These are phyloP conservation scores for Xylariomycetidae sp. DNA, from an alignment of 2,329 filamentous ascomycete species.

Conservation along the genomic window DNA sequence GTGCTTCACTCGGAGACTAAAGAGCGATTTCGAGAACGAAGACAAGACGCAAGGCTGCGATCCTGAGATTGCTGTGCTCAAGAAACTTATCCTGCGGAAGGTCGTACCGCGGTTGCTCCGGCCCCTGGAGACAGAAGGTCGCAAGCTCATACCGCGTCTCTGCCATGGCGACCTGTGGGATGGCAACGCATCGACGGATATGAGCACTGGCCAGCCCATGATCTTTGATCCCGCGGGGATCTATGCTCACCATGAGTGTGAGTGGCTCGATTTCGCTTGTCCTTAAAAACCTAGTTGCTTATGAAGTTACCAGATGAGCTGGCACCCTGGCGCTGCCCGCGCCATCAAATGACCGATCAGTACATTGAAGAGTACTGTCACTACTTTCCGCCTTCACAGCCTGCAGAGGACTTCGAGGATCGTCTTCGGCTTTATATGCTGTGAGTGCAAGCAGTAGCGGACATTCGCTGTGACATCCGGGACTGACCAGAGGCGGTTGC, in stretches of 20 bases:
- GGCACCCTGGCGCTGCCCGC: neutral
- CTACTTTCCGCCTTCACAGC: neutral
- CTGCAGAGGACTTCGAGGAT: neutral
- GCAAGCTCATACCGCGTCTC: neutral
- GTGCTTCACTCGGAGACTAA: neutral
- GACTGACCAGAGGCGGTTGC: too few relatives aligned
- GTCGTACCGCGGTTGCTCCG: neutral
- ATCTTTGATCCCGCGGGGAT: neutral
- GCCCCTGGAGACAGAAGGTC: neutral
- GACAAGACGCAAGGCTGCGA: neutral
- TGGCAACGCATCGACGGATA: neutral
- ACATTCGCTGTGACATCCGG: neutral
- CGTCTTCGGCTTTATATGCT: neutral
- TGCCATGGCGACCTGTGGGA: constrained; percentile 1
- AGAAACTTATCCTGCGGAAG: neutral
- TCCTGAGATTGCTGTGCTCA: neutral
- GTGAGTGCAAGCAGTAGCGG: neutral
- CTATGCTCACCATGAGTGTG: constrained; percentile 1
- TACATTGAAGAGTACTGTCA: neutral
- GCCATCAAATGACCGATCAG: neutral
- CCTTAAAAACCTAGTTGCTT: neutral
- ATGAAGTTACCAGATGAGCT: neutral
- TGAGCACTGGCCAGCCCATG: neutral
- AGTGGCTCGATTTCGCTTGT: too few relatives aligned
- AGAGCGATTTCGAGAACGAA: neutral